Percentiles rank a stretch among this genome's conserved stretches.
Evolutionary conservation across 2,329 filamentous ascomycete genomes (phyloP).

Genomic region (Colletotrichum aenigma): DNA sequence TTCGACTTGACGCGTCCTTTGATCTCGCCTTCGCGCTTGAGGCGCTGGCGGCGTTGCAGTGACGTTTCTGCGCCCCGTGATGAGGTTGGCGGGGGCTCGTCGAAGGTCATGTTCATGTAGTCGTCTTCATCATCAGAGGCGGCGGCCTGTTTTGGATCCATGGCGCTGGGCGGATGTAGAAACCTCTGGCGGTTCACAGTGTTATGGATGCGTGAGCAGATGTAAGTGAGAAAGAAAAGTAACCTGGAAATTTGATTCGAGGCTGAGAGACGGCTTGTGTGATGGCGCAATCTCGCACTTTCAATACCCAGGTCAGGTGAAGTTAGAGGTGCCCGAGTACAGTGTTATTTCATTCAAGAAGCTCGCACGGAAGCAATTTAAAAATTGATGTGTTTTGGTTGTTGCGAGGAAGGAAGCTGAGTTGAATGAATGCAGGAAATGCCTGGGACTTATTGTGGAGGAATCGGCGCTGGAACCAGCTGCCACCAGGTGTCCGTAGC

Average conservation of each 20-base stretch:
- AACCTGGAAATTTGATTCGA: not conserved
- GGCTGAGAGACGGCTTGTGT: not conserved
- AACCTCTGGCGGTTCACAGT: not conserved
- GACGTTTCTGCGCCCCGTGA: slow-evolving; percentile 46
- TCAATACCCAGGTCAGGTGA: not conserved
- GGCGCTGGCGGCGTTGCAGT: slow-evolving; percentile 56
- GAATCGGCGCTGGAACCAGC: not conserved
- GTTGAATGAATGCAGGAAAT: not conserved
- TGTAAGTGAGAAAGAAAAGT: not conserved
- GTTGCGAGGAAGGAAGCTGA: not conserved
- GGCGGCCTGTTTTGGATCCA: not conserved
- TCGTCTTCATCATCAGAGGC: slow-evolving; percentile 78
- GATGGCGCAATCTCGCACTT: not conserved
- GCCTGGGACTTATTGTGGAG: not conserved
- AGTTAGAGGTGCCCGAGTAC: not conserved
- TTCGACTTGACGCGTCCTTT: slow-evolving; percentile 78
- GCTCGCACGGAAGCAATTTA: not conserved
- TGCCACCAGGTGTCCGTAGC: not conserved
- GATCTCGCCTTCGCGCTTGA: slow-evolving; percentile 68
- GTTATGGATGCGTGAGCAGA: not conserved
- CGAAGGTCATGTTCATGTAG: slow-evolving; percentile 96
- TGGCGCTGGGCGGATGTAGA: not conserved
- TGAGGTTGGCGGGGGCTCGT: slow-evolving; percentile 61
- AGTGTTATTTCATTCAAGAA: not conserved
- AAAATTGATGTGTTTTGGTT: not conserved